Evolutionary conservation across 2,329 filamentous ascomycete genomes (phyloP), one percentile per base, ranked within the genome.

Genomic region (Microcyclospora tardicrescens): DNA sequence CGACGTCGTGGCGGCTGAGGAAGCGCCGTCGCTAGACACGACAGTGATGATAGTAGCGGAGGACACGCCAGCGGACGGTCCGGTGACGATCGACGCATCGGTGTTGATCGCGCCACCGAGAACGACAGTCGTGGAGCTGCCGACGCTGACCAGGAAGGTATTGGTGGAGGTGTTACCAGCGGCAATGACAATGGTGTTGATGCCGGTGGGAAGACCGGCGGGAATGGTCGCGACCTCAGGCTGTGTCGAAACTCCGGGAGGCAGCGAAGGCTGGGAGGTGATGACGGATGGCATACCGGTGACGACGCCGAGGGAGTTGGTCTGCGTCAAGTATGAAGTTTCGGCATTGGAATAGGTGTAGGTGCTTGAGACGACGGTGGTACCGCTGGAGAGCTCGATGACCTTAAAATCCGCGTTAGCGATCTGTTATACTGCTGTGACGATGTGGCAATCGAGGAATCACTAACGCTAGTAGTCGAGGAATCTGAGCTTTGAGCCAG

Each of bases 261-360:
- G 59, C 35, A 61, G 57, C 9, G 50, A 48, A 32, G 62, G 62
- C 19, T 55, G 49, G 11, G 50, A 50, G 40, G 64, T 66, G 32
- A 63, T 56, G 12, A 53, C 54, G 9, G 53, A 51, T 13, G 68
- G 67, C 56, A 63, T 59, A 44, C 66, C 67, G 33, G 68, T 72
- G 35, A 71, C 60, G 30, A 70, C 67, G 35, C 68, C 67, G 15
- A 58, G 45, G 14, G 65, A 65, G 58, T 71, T 65, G 44, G 68
- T 71, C 57, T 63, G 40, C 16, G 64, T 64, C 16, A 66, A 58
- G 57, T 60, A 69, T 39, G 56, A 50, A 31, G 64, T 68, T 43
- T 58, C 19, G 19, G 19, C 19, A 24, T 24, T 32, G 30, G 30
- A 32, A 15, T 68, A 61, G 13, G 47, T 45, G 33, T 48, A 53